These are phyloP conservation scores for Emiliania huxleyi DNA, from an alignment of 78 protist genomes.

Conservation along the genomic window DNA sequence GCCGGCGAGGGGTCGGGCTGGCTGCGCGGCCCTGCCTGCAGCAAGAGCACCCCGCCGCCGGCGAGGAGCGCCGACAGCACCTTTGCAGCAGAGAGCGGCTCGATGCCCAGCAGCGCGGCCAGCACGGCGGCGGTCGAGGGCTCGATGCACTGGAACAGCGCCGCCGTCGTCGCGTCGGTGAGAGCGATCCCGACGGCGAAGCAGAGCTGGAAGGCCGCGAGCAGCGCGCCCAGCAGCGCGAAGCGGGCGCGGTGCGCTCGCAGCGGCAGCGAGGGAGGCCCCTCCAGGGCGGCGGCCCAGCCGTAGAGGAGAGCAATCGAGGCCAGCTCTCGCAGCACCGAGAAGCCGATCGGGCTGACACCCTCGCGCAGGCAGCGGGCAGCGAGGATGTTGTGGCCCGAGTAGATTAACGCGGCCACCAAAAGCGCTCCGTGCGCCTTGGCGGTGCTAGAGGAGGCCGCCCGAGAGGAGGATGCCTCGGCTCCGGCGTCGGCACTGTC, in stretches of 20 bases:
- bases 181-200: background rate
- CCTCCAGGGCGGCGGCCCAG: background rate
- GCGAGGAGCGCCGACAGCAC: background rate
- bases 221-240: background rate
- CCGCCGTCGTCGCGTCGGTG: background rate
- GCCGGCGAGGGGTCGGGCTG: background rate
- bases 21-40: background rate
- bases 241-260: background rate
- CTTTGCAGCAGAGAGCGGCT: background rate
- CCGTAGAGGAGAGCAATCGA: background rate
- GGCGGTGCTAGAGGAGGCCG: no score
- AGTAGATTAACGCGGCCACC: background rate
- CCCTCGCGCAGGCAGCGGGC: background rate
- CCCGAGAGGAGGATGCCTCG: no score
- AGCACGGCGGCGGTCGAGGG: background rate
- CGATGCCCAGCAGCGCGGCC: background rate
- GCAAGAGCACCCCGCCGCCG: background rate
- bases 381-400: background rate
- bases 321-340: background rate
- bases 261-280: background rate
- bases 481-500: no score
- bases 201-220: background rate
- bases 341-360: background rate
- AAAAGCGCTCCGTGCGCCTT: background rate
- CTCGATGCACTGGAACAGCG: conserved; percentile 3